Evolutionary conservation across 2,329 filamentous ascomycete genomes (phyloP), one percentile per base, ranked within the genome.

Genomic region (Intubia oerlemansii): DNA sequence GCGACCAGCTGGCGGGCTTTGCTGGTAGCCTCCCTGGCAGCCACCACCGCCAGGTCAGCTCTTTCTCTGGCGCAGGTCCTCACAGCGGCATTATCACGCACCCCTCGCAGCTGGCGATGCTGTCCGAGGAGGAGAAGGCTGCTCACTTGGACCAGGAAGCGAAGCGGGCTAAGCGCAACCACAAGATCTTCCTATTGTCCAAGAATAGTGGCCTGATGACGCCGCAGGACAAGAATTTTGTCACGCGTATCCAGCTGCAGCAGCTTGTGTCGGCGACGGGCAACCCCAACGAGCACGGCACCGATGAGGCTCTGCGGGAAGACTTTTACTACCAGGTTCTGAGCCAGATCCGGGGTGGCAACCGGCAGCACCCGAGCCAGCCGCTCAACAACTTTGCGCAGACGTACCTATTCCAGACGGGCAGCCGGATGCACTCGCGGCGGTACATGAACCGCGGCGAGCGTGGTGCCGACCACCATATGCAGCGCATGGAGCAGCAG

Each of bases 241-340:
- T 98, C 39, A 95, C 88, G 5, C 73, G 88, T 12, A 98, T 98
- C 38, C 88, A 98, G 48, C 62, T 98, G 29, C 88, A 98, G 53
- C 88, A 98, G 47, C 65, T 98, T 20, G 80, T 98, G 30, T 73
- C 85, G 9, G 84, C 88, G 7, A 91, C 82, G 15, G 85, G 85
- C 8, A 88, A 82, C 42, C 66, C 82, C 4, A 74, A 74, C 30
- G 82, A 91, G 36, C 65, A 73, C 25, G 76, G 75, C 25, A 68
- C 71, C 1, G 84, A 95, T 44, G 69, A 80, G 20, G 71, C 78
- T 6, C 61, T 95, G 21, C 66, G 72, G 1, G 88, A 98, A 42
- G 88, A 98, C 47, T 98, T 98, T 47, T 98, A 98, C 51, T 98
- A 95, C 44, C 88, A 98, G 46, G 88, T 98, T 14, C 85, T 91